Evolutionary conservation across 78 protist species (phyloP).

Genomic region (Guillardia theta): DNA sequence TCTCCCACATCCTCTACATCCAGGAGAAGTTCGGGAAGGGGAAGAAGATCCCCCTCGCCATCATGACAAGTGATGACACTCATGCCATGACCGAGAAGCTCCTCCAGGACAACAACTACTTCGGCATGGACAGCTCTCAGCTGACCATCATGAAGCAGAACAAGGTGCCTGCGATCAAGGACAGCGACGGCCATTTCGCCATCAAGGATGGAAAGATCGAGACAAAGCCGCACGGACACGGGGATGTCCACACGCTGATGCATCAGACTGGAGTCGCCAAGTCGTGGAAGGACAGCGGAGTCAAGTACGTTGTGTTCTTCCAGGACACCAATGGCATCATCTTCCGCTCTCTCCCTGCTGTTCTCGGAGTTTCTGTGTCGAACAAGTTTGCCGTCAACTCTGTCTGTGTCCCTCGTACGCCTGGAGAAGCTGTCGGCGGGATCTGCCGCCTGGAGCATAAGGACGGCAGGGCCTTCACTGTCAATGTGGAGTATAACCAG

Average conservation of each 20-base stretch:
- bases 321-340: conserved; percentile 68
- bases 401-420: conserved; percentile 37
- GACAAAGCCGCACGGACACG: conserved; percentile 78
- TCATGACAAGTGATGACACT: conserved; percentile 72
- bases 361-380: conserved; percentile 33
- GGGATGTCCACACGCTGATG: conserved; percentile 69
- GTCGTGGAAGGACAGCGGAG: neutral
- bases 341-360: conserved; percentile 29
- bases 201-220: conserved; percentile 1
- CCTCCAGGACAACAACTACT: conserved; percentile 41
- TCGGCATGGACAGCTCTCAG: conserved; percentile 48
- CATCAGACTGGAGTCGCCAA: neutral
- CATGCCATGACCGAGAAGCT: conserved; percentile 39
- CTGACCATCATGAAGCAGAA: conserved; percentile 48
- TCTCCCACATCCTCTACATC: conserved; percentile 45
- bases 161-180: neutral
- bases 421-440: conserved; percentile 51
- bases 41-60: conserved; percentile 34
- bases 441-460: neutral
- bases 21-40: conserved; percentile 30
- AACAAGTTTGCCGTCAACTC: conserved; percentile 10
- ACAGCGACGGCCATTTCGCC: neutral
- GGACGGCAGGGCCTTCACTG: neutral
- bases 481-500: conserved; percentile 72
- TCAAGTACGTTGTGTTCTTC: conserved; percentile 10